Conservation (phyloP, 371 early-diverging fungal genomes). For the Mucor saturninus region DNA sequence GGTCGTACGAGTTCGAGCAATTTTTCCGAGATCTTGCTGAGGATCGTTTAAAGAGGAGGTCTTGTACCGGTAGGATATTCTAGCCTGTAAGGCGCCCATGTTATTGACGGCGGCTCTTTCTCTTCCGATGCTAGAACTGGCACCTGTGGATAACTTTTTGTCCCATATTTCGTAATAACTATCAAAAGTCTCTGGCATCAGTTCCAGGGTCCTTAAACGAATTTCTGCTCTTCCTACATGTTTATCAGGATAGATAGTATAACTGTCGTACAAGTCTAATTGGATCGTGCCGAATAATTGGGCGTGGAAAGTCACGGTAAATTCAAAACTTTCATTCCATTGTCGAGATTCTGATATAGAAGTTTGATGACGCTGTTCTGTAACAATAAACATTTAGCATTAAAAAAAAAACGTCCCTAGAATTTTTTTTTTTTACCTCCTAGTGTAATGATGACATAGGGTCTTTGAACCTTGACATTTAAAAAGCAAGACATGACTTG, state of each 20-base stretch:
- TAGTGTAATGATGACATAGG: conserved; percentile 48
- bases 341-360: conserved; percentile 64
- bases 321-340: conserved; percentile 80
- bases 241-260: conserved; percentile 65
- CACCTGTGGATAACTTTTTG: conserved; percentile 60
- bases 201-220: conserved; percentile 60
- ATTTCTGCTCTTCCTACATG: conserved; percentile 81
- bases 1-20: not conserved
- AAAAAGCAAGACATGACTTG: conserved; percentile 41
- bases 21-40: conserved; percentile 5
- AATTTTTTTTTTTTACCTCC: conserved; percentile 39
- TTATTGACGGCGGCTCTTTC: conserved; percentile 57
- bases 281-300: conserved; percentile 79
- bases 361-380: conserved; percentile 69
- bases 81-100: conserved; percentile 69
- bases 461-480: conserved; percentile 43
- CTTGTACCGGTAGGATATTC: conserved; percentile 66
- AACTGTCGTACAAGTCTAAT: conserved; percentile 74
- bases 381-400: not conserved
- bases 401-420: not conserved
- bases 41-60: not conserved
- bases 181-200: conserved; percentile 71
- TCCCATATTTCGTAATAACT: conserved; percentile 78
- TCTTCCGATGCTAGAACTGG: conserved; percentile 63
- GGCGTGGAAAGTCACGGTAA: conserved; percentile 73